Conservation (phyloP, 306 rosid species). For the Luffa acutangula region DNA sequence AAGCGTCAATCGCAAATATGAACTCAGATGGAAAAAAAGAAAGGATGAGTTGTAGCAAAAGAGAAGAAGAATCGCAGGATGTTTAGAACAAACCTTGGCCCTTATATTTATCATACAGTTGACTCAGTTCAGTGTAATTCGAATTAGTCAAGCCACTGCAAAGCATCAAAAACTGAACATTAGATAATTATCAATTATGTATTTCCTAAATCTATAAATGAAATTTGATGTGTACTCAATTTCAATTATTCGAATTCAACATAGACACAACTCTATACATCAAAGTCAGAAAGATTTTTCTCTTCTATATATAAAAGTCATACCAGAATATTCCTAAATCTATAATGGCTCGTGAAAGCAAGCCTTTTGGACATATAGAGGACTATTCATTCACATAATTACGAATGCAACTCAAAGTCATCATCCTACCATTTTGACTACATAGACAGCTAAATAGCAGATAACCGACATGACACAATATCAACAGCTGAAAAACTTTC, state of each 20-base stretch:
- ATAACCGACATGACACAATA: neutral
- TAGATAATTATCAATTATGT: neutral
- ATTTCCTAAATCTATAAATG: neutral
- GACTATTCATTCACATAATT: neutral
- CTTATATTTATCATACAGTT: constrained; percentile 80
- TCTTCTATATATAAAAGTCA: neutral
- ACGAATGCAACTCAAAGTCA: neutral
- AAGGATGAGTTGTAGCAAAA: neutral
- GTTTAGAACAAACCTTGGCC: constrained; percentile 43
- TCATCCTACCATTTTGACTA: neutral
- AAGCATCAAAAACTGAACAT: constrained; percentile 14
- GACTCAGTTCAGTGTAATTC: constrained; percentile 84
- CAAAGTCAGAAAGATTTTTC: neutral
- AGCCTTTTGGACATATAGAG: neutral
- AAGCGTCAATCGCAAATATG: neutral
- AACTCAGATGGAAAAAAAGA: neutral
- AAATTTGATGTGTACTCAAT: neutral
- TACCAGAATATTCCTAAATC: neutral
- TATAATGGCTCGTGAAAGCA: neutral
- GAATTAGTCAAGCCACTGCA: constrained; percentile 96
- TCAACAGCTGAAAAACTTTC: neutral
- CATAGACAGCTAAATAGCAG: neutral
- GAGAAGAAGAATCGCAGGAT: neutral
- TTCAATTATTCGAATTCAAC: neutral
- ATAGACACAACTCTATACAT: neutral